Base-by-base conservation (phyloP, 352 stramenopile genomes). In the Globisporangium abappressorium region DNA sequence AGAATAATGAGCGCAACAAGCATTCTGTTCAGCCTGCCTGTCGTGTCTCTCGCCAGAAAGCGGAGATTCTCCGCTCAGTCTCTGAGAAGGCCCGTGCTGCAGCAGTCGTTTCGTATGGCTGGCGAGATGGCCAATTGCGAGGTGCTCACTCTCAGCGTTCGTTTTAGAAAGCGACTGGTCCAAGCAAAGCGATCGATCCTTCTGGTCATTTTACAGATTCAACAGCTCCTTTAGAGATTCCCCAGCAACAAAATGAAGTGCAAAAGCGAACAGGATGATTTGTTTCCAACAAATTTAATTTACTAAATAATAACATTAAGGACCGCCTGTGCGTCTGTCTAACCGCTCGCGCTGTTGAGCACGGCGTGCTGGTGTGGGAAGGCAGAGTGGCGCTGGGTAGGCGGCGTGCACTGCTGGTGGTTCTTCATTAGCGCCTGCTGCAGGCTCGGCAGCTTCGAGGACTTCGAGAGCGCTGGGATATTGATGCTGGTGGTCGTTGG, bases 371-470 rank as follows among this genome's bases (percentile, higher is more conserved):
- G 14, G 14, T 49, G 46, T 3, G 24, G 26, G 33, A 66, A 66
- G 12, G n/a, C n/a, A n/a, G 22, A 26, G 14, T 26, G 30, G 20
- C 58, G 58, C 18, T 14, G 2, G 5, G 49, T 24, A 22, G 26
- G 22, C 5, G 51, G 22, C 38, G 65, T 5, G 49, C 55, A 69
- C 55, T 24, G 51, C 51, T 57, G 51, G 4, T 72, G 65, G 36
- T 78, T 79, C 55, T 81, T 77, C 26, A 69, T 71, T 61, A 87
- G 69, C 15, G 73, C 76, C 68, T 87, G 77, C 38, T 77, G 69
- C 28, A 87, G 62, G 67, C 79, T 87, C 2, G 79, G 79, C 11
- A 87, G 75, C 56, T 72, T 72, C 1, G 64, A 62, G 6, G 61
- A 74, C 15, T 47, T 61, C 12, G 60, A 51, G 6, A 74, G 30